These are phyloP conservation scores for Viola odorata DNA, from an alignment of 345 rosid genomes.

Conservation along the genomic window DNA sequence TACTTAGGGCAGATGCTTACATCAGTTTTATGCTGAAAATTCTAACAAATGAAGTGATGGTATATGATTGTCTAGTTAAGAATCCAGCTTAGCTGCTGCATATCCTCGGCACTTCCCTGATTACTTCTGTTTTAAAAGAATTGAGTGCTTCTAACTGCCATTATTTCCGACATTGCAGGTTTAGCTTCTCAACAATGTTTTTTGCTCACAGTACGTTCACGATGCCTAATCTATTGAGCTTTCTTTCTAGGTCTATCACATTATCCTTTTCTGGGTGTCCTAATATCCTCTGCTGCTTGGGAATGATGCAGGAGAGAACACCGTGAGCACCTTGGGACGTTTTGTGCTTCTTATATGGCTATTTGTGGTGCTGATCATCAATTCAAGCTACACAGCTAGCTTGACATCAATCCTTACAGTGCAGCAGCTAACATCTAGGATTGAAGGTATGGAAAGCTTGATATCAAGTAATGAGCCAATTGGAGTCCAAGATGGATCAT, in stretches of 20 bases:
- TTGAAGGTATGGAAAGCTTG: slow-evolving; percentile 73
- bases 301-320: slow-evolving; percentile 70
- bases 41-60: too few species aligned
- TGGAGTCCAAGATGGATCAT: slow-evolving; percentile 87
- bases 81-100: not conserved
- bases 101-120: not conserved
- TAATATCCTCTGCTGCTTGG: slow-evolving; percentile 10
- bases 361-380: slow-evolving; percentile 85
- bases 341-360: slow-evolving; percentile 85
- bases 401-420: slow-evolving; percentile 92
- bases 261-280: not conserved
- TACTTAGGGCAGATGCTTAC: not conserved
- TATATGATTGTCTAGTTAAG: not conserved
- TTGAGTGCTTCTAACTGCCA: slow-evolving; percentile 9
- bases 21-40: not conserved
- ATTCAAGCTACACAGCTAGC: slow-evolving; percentile 96
- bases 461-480: slow-evolving; percentile 58
- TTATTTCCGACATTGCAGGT: slow-evolving; percentile 58
- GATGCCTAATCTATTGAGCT: slow-evolving; percentile 1
- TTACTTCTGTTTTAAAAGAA: not conserved
- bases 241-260: not conserved
- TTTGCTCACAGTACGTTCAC: slow-evolving; percentile 84
- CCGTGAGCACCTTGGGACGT: slow-evolving; percentile 76
- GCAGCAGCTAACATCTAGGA: slow-evolving; percentile 70
- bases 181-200: slow-evolving; percentile 99